Percentiles rank a stretch among this genome's conserved stretches.
Conservation (phyloP, 139 green algal species). For the Zygnema circumcarinatum region DNA sequence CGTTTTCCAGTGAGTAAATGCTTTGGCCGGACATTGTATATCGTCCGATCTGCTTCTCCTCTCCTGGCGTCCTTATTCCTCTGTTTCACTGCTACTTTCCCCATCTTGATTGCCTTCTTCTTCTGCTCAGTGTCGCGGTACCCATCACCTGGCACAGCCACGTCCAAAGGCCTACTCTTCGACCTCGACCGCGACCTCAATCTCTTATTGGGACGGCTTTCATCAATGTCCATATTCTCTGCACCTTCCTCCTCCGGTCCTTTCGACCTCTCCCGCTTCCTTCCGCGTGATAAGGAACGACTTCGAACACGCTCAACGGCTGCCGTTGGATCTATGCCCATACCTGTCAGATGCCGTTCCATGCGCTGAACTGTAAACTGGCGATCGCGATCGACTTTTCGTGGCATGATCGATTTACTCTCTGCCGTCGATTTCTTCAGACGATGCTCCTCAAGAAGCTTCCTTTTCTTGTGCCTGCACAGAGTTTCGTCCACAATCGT, state of each 20-base stretch:
- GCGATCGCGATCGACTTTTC: slow-evolving; percentile 68
- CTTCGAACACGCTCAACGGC: slow-evolving; percentile 74
- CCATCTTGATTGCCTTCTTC: slow-evolving; percentile 90
- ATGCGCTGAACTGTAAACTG: slow-evolving; percentile 63
- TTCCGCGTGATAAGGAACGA: slow-evolving; percentile 71
- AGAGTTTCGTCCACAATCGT: not conserved
- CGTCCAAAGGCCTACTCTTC: slow-evolving; percentile 60
- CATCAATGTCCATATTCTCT: slow-evolving; percentile 44
- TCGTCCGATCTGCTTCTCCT: slow-evolving; percentile 75
- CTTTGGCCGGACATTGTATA: slow-evolving; percentile 94
- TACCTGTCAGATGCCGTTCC: slow-evolving; percentile 69
- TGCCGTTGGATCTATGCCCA: slow-evolving; percentile 87
- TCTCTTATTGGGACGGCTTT: slow-evolving; percentile 73
- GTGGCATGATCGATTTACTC: slow-evolving; percentile 79
- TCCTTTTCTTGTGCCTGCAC: slow-evolving; percentile 72
- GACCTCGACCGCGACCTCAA: slow-evolving; percentile 68
- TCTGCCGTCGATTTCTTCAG: slow-evolving; percentile 70
- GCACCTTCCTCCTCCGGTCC: slow-evolving; percentile 77
- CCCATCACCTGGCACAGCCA: slow-evolving; percentile 66
- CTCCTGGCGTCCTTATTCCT: slow-evolving; percentile 62
- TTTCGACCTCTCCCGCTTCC: slow-evolving; percentile 66
- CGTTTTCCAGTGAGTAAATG: slow-evolving; percentile 94
- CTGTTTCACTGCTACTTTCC: slow-evolving; percentile 78
- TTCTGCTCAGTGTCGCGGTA: slow-evolving; percentile 80
- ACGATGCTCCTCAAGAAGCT: slow-evolving; percentile 77